Conservation (phyloP, 345 rosid species). For the Bruguiera sexangula region DNA sequence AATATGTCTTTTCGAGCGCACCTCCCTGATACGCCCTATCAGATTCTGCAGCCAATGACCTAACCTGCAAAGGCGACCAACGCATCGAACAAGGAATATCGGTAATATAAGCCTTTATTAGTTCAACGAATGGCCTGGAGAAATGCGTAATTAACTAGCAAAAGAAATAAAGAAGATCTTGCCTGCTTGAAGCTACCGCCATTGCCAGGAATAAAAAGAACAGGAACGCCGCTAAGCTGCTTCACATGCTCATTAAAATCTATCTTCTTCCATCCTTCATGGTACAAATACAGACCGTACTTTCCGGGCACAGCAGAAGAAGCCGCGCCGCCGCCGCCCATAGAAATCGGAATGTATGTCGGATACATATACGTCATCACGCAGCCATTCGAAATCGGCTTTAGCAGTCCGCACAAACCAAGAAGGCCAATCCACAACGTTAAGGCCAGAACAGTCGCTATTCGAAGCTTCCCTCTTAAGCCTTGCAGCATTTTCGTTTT, state of each 20-base stretch:
- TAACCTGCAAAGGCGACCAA: constrained; percentile 42
- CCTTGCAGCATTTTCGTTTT: constrained; percentile 29
- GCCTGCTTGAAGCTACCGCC: constrained; percentile 99
- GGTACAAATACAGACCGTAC: constrained; percentile 80
- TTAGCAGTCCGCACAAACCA: constrained; percentile 56
- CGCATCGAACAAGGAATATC: neutral
- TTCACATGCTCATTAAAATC: constrained; percentile 70
- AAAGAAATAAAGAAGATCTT: constrained; percentile 20
- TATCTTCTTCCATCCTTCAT: constrained; percentile 97
- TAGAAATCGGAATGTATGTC: constrained; percentile 75
- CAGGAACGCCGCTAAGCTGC: constrained; percentile 87
- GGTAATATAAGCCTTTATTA: neutral
- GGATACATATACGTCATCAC: constrained; percentile 98
- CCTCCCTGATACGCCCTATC: constrained; percentile 93
- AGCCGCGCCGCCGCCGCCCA: constrained; percentile 16
- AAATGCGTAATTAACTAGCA: neutral
- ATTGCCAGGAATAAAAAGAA: constrained; percentile 95
- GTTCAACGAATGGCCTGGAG: neutral
- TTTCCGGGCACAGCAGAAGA: constrained; percentile 35
- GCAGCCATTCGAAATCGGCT: constrained; percentile 85
- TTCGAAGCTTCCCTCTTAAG: constrained; percentile 45
- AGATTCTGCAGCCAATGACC: constrained; percentile 93
- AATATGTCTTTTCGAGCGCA: constrained; percentile 67
- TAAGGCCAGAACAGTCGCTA: constrained; percentile 39
- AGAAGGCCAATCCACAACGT: constrained; percentile 51